A percentile compares a stretch with the other conserved stretches of the same genome.
Evolutionary conservation across 2,329 filamentous ascomycete species (phyloP).

Genomic region (Aspergillus transmontanensis): DNA sequence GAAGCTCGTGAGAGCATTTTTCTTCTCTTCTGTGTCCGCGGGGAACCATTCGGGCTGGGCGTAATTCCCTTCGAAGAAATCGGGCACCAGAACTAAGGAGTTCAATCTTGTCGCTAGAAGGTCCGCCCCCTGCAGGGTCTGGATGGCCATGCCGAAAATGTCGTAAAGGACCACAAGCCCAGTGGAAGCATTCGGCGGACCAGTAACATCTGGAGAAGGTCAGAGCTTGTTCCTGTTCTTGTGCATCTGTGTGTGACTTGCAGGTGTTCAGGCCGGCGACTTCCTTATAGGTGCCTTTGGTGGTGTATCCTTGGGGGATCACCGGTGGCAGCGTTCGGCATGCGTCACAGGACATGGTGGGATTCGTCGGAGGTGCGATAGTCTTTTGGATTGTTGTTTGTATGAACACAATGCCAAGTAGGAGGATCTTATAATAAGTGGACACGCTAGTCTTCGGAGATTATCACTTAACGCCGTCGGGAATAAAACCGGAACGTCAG

Average conservation of each 20-base stretch:
- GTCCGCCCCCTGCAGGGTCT: conserved; percentile 71
- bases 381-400: not conserved
- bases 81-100: conserved; percentile 46
- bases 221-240: not conserved
- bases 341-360: conserved; percentile 33
- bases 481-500: not conserved
- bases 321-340: conserved; percentile 52
- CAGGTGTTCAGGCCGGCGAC: conserved; percentile 60
- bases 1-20: conserved; percentile 61
- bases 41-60: conserved; percentile 56
- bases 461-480: not conserved
- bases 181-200: conserved; percentile 55
- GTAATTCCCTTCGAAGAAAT: conserved; percentile 49
- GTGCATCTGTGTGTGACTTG: conserved; percentile 20
- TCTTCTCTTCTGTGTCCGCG: conserved; percentile 65
- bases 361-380: no score
- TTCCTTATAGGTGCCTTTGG: conserved; percentile 60
- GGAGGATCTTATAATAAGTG: not conserved
- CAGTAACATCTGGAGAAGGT: conserved; percentile 32
- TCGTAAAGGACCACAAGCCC: conserved; percentile 66
- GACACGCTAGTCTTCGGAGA: not conserved
- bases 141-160: conserved; percentile 67
- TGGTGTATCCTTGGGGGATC: conserved; percentile 56
- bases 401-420: not conserved
- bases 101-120: conserved; percentile 42